A percentile compares a stretch with the other conserved stretches of the same genome.
phyloP scores from a whole-genome alignment of 106 monocot species.

The Acorus gramineus region DNA sequence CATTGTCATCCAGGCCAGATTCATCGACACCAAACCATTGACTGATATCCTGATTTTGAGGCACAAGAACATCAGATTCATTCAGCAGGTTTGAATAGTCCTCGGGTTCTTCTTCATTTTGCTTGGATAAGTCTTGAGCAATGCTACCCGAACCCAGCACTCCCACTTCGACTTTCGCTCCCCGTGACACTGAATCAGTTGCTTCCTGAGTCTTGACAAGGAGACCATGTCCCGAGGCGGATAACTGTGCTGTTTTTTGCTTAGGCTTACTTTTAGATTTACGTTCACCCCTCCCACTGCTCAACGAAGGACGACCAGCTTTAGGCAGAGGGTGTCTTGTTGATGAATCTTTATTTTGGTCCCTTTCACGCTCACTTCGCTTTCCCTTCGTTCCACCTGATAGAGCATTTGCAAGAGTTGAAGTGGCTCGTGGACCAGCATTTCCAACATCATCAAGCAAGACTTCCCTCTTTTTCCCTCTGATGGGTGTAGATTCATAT shows the following conservation, averaged over 20 bases:
- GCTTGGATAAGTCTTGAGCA: constrained; percentile 24
- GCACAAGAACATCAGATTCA: constrained; percentile 41
- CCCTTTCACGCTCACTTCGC: constrained; percentile 51
- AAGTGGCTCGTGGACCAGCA: constrained; percentile 28
- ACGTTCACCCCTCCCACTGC: constrained; percentile 48
- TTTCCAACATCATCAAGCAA: constrained; percentile 55
- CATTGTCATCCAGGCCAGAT: constrained; percentile 53
- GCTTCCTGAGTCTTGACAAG: constrained; percentile 35
- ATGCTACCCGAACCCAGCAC: constrained; percentile 2
- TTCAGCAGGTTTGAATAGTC: constrained; percentile 44
- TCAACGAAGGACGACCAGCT: constrained; percentile 41
- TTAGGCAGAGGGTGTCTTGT: constrained; percentile 46
- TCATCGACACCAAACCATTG: constrained; percentile 84
- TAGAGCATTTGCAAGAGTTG: constrained; percentile 21
- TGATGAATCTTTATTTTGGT: constrained; percentile 35
- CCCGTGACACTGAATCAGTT: constrained; percentile 3
- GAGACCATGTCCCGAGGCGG: constrained; percentile 49
- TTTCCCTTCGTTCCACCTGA: constrained; percentile 57
- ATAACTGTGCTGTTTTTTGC: constrained; percentile 71
- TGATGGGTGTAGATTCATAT: constrained; percentile 17
- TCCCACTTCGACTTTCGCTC: constrained; percentile 24
- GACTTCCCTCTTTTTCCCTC: constrained; percentile 54
- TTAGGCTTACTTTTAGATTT: constrained; percentile 76
- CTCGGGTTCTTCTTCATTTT: constrained; percentile 36
- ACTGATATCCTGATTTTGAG: constrained; percentile 68